Base-by-base conservation (phyloP, 306 rosid genomes). In the Potentilla sterilis region DNA sequence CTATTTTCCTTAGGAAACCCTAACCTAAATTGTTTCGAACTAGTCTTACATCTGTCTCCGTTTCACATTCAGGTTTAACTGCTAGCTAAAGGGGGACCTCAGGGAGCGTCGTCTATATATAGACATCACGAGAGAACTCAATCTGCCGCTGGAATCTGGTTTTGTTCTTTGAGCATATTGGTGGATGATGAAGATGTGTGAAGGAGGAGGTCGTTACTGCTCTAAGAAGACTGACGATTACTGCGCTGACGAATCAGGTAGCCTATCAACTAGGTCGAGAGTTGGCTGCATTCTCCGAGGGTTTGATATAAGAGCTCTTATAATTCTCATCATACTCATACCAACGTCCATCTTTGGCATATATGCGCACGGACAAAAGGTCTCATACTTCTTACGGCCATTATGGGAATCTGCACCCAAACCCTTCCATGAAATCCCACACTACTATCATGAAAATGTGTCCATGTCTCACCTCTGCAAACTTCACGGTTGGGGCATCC, bases 401-500 rank as follows among this genome's bases (percentile, higher is more conserved):
- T n/a, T 54, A 8, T 54, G 61, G 61, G 32, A 54, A 8, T 54
- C 61, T 0, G 13, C 61, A 21, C 32, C 61, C 3, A n/a, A 54
- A 54, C 61, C 61, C 6, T 54, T 54, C 61, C 61, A 54, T 54
- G 61, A 54, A 8, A 54, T 55, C 61, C 61, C 61, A 55, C 61
- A 55, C 32, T 21, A 55, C 3, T 55, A 55, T 21, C 61, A 55
- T n/a, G 61, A 21, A 8, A 55, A 55, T 55, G 61, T n/a, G 32
- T 22, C 61, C 61, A 55, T 55, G 61, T n/a, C 28, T n/a, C 28
- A 55, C 32, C 61, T 55, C 61, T 55, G 61, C 32, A n/a, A 11
- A 3, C 61, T 55, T 21, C 61, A 55, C 32, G 32, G 61, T 55
- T 55, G 61, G 58, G 61, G 61, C 13, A 21, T 55, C 61, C 61